Base-by-base conservation (phyloP, 352 stramenopile genomes). In the Pythium rhizo-oryzae region DNA sequence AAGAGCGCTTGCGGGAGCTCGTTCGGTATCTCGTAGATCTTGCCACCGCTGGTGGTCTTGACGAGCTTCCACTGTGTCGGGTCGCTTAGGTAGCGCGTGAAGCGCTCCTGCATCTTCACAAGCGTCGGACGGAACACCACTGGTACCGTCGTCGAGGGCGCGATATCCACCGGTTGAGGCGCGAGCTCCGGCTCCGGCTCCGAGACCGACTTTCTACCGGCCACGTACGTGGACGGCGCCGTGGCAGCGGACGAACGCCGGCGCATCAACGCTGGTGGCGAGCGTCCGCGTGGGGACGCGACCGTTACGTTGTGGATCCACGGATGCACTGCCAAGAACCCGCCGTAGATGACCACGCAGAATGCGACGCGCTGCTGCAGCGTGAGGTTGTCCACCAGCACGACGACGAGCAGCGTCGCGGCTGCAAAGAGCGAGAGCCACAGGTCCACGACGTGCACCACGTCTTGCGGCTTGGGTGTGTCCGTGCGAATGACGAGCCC, bases 391-490 rank as follows among this genome's bases (percentile, higher is more conserved):
- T 90, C 75, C 16, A 75, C 65, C 15, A 90, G 59, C 53, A 70
- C 71, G 24, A 83, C 77, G 24, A 78, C 72, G 3, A 89, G 59
- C 39, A 90, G 59, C 57, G 87, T 76, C 8, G 78, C 72, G 8
- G 76, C 82, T 1, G 73, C 67, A 55, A 87, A 84, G 33, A 89
- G 70, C 25, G 82, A 90, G 37, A 87, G 72, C 82, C 80, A 90
- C 25, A 89, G 53, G 23, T 80, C 71, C n/a, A 88, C 75, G 33
- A 78, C 75, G 44, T 71, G 65, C 50, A 79, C 78, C 25, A 70
- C 46, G 25, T 59, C 46, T 19, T 54, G 54, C 19, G 55, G 37
- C 33, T 59, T 65, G 21, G 64, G 64, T 13, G 55, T 19, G 13
- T 65, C 64, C 19, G 46, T 24, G 18, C 28, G 25, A 28, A 65